Percentiles rank a stretch among this genome's conserved stretches.
phyloP scores from a whole-genome alignment of 202 grass and related monocot species.

The Sporobolus alterniflorus region DNA sequence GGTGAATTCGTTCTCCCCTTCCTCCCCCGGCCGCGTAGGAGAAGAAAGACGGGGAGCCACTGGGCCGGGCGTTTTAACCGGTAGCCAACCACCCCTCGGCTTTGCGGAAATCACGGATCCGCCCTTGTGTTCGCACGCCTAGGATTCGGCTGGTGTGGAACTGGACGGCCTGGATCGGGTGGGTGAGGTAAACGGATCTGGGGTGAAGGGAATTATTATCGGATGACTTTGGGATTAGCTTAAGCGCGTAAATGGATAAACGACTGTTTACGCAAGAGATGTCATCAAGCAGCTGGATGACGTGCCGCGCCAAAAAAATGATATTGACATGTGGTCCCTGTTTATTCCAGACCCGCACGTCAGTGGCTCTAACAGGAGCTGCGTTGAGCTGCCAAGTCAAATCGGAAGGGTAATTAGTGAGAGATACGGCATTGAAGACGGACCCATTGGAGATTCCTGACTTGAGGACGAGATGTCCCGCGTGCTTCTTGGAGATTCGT shows the following conservation, averaged over 20 bases:
- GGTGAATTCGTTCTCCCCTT: neutral
- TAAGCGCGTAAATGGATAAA: constrained; percentile 25
- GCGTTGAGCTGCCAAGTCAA: neutral
- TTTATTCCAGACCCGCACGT: fast-evolving
- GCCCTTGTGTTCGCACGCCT: constrained; percentile 15
- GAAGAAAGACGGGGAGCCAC: constrained; percentile 22
- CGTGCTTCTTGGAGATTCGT: constrained; percentile 18
- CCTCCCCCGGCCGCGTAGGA: constrained; percentile 22
- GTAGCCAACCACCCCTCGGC: neutral
- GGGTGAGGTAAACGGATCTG: constrained; percentile 8
- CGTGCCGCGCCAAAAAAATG: neutral
- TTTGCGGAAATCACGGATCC: constrained; percentile 48
- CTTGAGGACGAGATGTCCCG: constrained; percentile 10
- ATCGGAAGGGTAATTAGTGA: neutral
- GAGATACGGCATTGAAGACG: neutral
- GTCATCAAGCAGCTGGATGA: neutral
- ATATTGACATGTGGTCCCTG: neutral
- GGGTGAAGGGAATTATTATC: neutral
- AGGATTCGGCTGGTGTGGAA: neutral
- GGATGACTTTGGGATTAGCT: constrained; percentile 13
- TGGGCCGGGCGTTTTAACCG: constrained; percentile 56
- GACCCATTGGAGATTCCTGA: constrained; percentile 34
- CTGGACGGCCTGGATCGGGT: neutral
- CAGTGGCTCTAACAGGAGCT: fast-evolving
- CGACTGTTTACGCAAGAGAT: constrained; percentile 10